phyloP scores from a whole-genome alignment of 1,284 basidiomycete genomes.

The Ganoderma lingzhi region DNA sequence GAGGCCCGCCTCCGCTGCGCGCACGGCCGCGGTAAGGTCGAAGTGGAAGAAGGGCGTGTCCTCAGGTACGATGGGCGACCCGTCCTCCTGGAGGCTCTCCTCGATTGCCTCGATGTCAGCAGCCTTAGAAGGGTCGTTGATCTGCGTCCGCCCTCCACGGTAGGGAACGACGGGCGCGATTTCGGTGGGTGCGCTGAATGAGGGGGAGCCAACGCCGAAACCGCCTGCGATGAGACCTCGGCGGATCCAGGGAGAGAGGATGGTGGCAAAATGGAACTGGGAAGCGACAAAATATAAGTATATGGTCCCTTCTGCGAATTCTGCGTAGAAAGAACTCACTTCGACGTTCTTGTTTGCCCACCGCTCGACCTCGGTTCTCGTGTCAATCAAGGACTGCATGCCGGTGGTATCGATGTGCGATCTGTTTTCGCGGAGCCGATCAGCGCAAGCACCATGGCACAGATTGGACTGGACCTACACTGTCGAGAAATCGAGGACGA shows the following conservation, averaged over 20 bases:
- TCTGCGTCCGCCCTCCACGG: constrained; percentile 47
- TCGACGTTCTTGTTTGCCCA: constrained; percentile 87
- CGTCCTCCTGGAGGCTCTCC: constrained; percentile 36
- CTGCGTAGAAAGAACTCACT: constrained; percentile 48
- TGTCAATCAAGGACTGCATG: constrained; percentile 91
- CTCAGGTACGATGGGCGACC: constrained; percentile 52
- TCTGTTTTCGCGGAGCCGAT: constrained; percentile 42
- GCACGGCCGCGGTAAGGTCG: constrained; percentile 78
- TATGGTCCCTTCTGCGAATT: background rate
- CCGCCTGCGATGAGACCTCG: constrained; percentile 89
- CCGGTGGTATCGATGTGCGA: constrained; percentile 89
- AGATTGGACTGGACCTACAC: constrained; percentile 61
- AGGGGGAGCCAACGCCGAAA: constrained; percentile 72
- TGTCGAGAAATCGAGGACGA: constrained; percentile 92
- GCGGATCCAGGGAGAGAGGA: constrained; percentile 95
- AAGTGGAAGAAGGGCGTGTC: constrained; percentile 91
- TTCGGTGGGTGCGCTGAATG: constrained; percentile 60
- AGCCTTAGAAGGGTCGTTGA: constrained; percentile 18
- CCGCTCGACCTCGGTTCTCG: constrained; percentile 85
- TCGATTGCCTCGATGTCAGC: constrained; percentile 38
- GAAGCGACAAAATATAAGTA: constrained; percentile 14
- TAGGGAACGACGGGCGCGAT: constrained; percentile 79
- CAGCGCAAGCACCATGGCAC: background rate
- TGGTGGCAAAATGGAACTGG: constrained; percentile 88
- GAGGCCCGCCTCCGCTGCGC: constrained; percentile 64